phyloP scores from a whole-genome alignment of 2,329 filamentous ascomycete genomes.

The Sclerotinia subarctica region DNA sequence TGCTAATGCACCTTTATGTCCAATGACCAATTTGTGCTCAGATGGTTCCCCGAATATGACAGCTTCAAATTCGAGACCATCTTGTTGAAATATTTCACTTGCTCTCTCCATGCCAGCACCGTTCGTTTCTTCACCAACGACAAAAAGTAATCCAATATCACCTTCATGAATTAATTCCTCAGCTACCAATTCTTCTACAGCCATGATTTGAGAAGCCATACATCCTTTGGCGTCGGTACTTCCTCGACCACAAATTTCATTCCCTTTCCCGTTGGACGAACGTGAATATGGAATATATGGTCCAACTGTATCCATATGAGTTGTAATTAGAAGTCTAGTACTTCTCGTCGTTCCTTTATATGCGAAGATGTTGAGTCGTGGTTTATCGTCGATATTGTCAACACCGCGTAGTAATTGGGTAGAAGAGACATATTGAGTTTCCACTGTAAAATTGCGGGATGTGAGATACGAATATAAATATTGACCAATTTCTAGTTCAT shows the following conservation, averaged over 20 bases:
- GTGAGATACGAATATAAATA: constrained; percentile 3
- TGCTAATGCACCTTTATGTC: constrained; percentile 79
- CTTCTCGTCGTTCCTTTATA: constrained; percentile 47
- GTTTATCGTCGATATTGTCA: background rate
- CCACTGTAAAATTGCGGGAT: constrained; percentile 16
- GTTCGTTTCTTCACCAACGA: constrained; percentile 75
- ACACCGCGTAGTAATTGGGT: background rate
- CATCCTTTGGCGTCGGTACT: constrained; percentile 66
- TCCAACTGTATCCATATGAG: constrained; percentile 60
- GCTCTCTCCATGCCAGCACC: constrained; percentile 76
- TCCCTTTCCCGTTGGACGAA: constrained; percentile 25
- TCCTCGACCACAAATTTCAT: constrained; percentile 65
- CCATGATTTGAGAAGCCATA: constrained; percentile 71
- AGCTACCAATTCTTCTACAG: constrained; percentile 53
- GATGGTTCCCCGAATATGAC: constrained; percentile 91
- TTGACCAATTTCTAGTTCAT: constrained; percentile 6
- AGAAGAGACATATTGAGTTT: constrained; percentile 3
- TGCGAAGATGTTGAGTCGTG: constrained; percentile 56
- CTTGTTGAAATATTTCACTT: constrained; percentile 41
- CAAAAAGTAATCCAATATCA: constrained; percentile 58
- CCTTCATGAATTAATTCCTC: constrained; percentile 40
- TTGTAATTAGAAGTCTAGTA: constrained; percentile 51
- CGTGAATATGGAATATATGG: constrained; percentile 44
- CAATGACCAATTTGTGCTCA: constrained; percentile 78
- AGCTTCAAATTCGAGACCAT: constrained; percentile 52